Evolutionary conservation across 208 protist species (phyloP).

Genomic region (Plasmodiophora brassicae): DNA sequence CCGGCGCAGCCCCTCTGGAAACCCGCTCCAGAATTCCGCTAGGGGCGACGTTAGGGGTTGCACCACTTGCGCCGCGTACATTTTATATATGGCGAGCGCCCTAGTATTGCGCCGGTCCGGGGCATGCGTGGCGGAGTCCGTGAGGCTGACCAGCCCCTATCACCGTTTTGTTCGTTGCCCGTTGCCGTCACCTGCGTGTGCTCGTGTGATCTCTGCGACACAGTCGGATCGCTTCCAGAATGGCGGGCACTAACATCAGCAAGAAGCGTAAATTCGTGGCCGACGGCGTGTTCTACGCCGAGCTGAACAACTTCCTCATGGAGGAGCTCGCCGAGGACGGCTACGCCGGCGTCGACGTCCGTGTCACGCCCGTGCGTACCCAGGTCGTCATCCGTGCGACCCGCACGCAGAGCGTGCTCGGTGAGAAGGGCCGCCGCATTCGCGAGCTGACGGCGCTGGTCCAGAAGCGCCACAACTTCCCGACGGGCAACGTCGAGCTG

Average conservation of each 20-base stretch:
- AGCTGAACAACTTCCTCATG: slow-evolving; percentile 98
- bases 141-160: no score
- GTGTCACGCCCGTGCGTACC: slow-evolving; percentile 84
- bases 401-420: slow-evolving; percentile 88
- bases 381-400: slow-evolving; percentile 98
- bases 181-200: no score
- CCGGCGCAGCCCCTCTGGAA: no score
- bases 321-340: slow-evolving; percentile 92
- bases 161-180: no score
- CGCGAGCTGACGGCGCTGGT: slow-evolving; percentile 93
- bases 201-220: no score
- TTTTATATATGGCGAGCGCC: no score
- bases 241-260: neutral
- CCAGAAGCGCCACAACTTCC: slow-evolving; percentile 95
- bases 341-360: slow-evolving; percentile 90
- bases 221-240: no score
- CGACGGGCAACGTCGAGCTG: slow-evolving; percentile 76
- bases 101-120: no score
- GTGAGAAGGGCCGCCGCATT: slow-evolving; percentile 92
- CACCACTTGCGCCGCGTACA: no score
- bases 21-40: no score
- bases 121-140: no score
- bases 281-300: slow-evolving; percentile 98
- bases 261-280: slow-evolving; percentile 78
- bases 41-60: no score